Percentiles rank a stretch among this genome's conserved stretches.
Evolutionary conservation across 805 yeast genomes (phyloP).

Genomic region (Geotrichum ghanense): DNA sequence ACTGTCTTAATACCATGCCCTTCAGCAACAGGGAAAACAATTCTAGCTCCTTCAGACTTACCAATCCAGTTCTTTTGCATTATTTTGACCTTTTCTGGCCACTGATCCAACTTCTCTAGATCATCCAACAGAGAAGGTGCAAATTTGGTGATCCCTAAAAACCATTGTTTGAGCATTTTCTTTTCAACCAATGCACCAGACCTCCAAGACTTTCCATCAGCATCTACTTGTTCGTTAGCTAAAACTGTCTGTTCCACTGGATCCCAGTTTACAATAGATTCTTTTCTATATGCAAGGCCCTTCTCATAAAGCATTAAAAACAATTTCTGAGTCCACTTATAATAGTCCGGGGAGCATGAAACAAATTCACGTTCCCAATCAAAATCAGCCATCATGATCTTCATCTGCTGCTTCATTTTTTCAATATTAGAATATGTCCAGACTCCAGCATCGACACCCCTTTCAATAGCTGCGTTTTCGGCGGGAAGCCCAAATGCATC

Average conservation of each 20-base stretch:
- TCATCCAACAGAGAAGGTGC: slow-evolving; percentile 61
- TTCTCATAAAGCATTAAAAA: slow-evolving; percentile 61
- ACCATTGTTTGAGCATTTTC: slow-evolving; percentile 79
- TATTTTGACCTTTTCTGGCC: slow-evolving; percentile 83
- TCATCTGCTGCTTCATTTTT: slow-evolving; percentile 79
- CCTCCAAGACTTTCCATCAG: slow-evolving; percentile 88
- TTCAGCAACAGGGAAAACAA: slow-evolving; percentile 33
- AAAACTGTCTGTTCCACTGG: slow-evolving; percentile 90
- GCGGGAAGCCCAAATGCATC: slow-evolving; percentile 98
- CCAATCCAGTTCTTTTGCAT: slow-evolving; percentile 98
- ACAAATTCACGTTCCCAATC: slow-evolving; percentile 90
- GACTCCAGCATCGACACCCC: slow-evolving; percentile 60
- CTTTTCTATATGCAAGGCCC: slow-evolving; percentile 75
- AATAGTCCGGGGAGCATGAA: slow-evolving; percentile 80
- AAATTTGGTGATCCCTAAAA: slow-evolving; percentile 75
- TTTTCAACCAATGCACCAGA: slow-evolving; percentile 93
- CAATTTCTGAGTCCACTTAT: slow-evolving; percentile 84
- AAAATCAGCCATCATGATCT: slow-evolving; percentile 66
- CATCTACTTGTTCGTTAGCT: slow-evolving; percentile 94
- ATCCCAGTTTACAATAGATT: slow-evolving; percentile 95
- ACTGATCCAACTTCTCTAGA: slow-evolving; percentile 44
- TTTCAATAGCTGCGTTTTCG: slow-evolving; percentile 92
- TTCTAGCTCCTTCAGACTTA: slow-evolving; percentile 65
- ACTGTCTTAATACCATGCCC: slow-evolving; percentile 25
- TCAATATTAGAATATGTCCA: slow-evolving; percentile 81